These are phyloP conservation scores for Suillus clintonianus DNA, from an alignment of 768 basidiomycete species.

Conservation along the genomic window DNA sequence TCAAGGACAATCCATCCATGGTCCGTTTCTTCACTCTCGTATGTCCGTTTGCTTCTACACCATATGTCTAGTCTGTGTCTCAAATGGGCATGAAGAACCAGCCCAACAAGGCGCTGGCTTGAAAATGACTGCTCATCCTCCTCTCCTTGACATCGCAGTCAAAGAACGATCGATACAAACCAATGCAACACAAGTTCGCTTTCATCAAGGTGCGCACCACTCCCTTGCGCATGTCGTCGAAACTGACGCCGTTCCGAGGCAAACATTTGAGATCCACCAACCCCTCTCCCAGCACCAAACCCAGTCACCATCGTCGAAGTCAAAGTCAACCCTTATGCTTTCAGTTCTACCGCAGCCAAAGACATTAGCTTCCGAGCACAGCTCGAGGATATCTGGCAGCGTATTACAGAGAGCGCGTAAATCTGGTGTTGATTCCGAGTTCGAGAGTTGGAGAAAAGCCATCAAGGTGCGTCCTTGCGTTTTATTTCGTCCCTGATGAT, in stretches of 20 bases:
- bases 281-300: constrained; percentile 50
- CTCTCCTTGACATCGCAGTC: constrained; percentile 77
- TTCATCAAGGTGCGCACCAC: constrained; percentile 72
- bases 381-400: constrained; percentile 87
- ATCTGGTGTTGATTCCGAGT: constrained; percentile 92
- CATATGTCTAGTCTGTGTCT: constrained; percentile 48
- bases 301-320: constrained; percentile 42
- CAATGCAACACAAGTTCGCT: constrained; percentile 99
- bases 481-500: not conserved
- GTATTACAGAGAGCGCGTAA: constrained; percentile 95
- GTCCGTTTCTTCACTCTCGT: constrained; percentile 39
- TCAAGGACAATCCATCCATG: constrained; percentile 88
- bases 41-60: not conserved
- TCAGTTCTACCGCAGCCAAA: constrained; percentile 44
- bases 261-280: constrained; percentile 75
- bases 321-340: constrained; percentile 79
- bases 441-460: constrained; percentile 84
- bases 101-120: constrained; percentile 80
- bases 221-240: not conserved
- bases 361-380: constrained; percentile 73
- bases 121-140: constrained; percentile 89
- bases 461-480: constrained; percentile 61
- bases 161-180: constrained; percentile 92
- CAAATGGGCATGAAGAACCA: constrained; percentile 56
- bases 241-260: constrained; percentile 43